phyloP scores from a whole-genome alignment of 1,139 yeast genomes.

The Candida mesenterica region DNA sequence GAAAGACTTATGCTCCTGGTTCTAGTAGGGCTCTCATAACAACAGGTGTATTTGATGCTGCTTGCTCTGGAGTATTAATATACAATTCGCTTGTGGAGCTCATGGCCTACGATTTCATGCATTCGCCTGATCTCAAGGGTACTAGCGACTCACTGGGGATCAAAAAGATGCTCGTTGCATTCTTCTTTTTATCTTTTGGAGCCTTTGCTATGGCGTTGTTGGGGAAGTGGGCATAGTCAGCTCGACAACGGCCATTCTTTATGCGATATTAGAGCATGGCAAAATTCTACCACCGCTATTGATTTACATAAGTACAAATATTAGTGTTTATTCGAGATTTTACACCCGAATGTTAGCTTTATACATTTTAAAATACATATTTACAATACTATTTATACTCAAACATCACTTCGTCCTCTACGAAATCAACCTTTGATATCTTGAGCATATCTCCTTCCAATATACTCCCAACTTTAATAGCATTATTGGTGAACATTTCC shows the following conservation, averaged over 20 bases:
- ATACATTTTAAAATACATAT: conserved; percentile 5
- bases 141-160: conserved; percentile 17
- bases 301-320: conserved; percentile 2
- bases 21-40: conserved; percentile 33
- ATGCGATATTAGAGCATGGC: conserved; percentile 2
- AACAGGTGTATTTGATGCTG: conserved; percentile 36
- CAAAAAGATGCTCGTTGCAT: conserved; percentile 23
- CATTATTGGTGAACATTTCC: conserved; percentile 20
- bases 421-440: conserved; percentile 29
- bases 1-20: conserved; percentile 33
- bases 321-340: no score
- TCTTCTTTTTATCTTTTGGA: conserved; percentile 19
- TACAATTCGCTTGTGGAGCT: conserved; percentile 41
- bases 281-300: conserved; percentile 4
- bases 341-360: conserved; percentile 2
- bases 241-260: no score
- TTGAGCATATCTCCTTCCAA: conserved; percentile 19
- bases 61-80: conserved; percentile 41
- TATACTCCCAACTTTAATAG: conserved; percentile 23
- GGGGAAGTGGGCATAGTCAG: conserved; percentile 24
- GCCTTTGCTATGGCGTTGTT: conserved; percentile 22
- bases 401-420: conserved; percentile 33
- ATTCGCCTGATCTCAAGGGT: conserved; percentile 15
- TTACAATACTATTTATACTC: conserved; percentile 7
- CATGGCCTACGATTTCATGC: conserved; percentile 40